Conservation (phyloP, 2,329 filamentous ascomycete species). For the Fulvia fulva region DNA sequence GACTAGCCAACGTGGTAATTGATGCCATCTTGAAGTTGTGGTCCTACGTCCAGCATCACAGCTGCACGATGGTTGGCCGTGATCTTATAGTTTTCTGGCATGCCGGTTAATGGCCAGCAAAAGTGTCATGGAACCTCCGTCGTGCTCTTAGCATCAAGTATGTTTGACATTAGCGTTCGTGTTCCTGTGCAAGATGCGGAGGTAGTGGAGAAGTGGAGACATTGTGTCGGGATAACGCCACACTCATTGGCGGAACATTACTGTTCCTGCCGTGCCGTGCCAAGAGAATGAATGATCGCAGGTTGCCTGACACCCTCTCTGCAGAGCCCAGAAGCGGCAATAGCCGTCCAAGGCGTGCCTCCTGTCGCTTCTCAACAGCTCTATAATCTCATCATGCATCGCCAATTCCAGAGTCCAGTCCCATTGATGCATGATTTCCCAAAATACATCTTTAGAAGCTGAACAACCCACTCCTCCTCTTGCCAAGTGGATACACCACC, state of each 20-base stretch:
- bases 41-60: background rate
- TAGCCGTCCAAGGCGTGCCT: background rate
- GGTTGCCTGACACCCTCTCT: background rate
- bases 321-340: background rate
- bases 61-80: background rate
- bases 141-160: background rate
- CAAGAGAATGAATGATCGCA: background rate
- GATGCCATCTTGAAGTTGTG: background rate
- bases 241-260: background rate
- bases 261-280: background rate
- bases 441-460: constrained; percentile 30
- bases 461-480: constrained; percentile 43
- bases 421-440: no score
- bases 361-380: no score
- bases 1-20: background rate
- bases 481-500: constrained; percentile 47
- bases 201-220: background rate
- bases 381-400: no score
- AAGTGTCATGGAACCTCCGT: no score
- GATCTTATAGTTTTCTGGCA: background rate
- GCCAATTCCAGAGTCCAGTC: no score
- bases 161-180: background rate
- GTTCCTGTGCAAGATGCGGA: background rate
- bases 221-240: background rate
- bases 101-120: background rate